phyloP scores from a whole-genome alignment of 1,139 yeast genomes.

The Sporopachydermia cereana region DNA sequence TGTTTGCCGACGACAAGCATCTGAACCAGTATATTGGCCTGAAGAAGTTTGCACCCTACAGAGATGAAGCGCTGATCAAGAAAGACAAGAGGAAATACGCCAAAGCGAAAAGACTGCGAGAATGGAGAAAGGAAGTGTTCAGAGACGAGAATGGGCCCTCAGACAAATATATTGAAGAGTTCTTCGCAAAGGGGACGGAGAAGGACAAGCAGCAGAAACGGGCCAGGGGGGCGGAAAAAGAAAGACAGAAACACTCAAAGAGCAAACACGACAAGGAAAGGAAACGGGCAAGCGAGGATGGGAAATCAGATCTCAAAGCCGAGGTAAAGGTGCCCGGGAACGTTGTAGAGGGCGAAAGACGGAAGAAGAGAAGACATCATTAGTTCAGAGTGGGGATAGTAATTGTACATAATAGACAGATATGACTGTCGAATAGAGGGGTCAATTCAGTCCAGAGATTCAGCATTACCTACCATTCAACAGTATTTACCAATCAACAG shows the following conservation, averaged over 20 bases:
- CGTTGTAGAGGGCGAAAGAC: neutral
- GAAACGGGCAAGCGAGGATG: neutral
- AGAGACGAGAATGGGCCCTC: constrained; percentile 49
- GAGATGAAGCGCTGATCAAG: constrained; percentile 58
- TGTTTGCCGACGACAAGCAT: constrained; percentile 79
- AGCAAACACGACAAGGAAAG: constrained; percentile 8
- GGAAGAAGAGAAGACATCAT: neutral
- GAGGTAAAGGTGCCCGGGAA: too few species aligned
- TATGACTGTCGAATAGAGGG: too few species aligned
- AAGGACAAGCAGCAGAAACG: constrained; percentile 8
- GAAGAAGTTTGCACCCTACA: constrained; percentile 88
- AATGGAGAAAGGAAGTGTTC: constrained; percentile 85
- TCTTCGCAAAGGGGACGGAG: constrained; percentile 8
- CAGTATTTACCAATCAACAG: too few species aligned
- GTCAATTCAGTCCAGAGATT: too few species aligned
- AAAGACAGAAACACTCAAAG: neutral
- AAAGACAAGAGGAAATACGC: constrained; percentile 80
- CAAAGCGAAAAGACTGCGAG: constrained; percentile 70
- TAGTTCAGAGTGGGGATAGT: neutral
- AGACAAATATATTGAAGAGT: constrained; percentile 20
- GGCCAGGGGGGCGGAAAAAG: constrained; percentile 5
- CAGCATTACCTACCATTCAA: too few species aligned
- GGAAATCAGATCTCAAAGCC: too few species aligned
- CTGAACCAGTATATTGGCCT: constrained; percentile 77
- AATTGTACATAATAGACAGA: neutral